Evolutionary conservation across 108 stramenopile genomes (phyloP), one percentile per base, ranked within the genome.

Genomic region (Fistulifera solaris): DNA sequence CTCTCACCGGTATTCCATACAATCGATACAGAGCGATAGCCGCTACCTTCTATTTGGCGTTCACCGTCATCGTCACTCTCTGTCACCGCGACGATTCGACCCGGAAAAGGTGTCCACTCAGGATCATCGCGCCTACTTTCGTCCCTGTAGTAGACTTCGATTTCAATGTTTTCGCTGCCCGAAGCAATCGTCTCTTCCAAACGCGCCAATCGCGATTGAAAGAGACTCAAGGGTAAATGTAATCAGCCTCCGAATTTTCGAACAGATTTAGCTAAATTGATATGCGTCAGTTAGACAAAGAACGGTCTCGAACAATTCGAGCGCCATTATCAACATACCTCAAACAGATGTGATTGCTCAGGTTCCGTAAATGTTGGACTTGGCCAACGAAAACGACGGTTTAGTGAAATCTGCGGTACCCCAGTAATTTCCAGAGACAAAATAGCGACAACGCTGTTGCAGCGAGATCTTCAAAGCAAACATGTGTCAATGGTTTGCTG

Each of bases 381-480:
- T 44, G 80, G 83, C 89, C 89, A 90, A 3, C 8, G 31, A 22
- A 78, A 76, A 27, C 54, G 62, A 38, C 89, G 65, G 27, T 83
- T 71, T 0, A 38, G 48, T n/a, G 78, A 78, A 40, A 61, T 40
- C 23, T 70, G 63, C 26, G 89, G 89, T 12, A 92, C 71, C 15
- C 89, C 85, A 41, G 75, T 79, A 14, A 92, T 75, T 52, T 83
- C 79, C 7, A 92, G 67, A 0, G 80, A 83, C 43, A 92, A 54
- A 55, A 92, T 85, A 14, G 77, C 75, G 40, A 87, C 79, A 48
- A 92, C 67, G 46, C 81, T 80, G n/a, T 41, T 56, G 40, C 70
- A 71, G 26, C 27, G 44, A 16, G 50, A 31, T 3, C 67, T 75
- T 40, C 13, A 22, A 23, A 16, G 15, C n/a, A 51, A 16, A 4